Evolutionary conservation across 139 green algal species (phyloP).

Genomic region (Dunaliella sp.): DNA sequence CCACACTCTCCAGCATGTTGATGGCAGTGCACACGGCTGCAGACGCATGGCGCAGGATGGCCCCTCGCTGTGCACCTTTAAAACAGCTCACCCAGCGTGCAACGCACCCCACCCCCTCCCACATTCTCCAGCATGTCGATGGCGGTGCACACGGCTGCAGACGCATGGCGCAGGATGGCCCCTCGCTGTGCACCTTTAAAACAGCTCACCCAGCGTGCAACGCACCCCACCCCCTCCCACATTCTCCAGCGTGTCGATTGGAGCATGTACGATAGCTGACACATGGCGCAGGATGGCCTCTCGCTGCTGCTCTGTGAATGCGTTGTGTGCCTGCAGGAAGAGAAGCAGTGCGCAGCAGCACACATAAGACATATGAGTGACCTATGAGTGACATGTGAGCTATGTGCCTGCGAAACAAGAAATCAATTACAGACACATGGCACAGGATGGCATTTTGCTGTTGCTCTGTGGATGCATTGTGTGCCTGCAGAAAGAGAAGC

Average conservation of each 20-base stretch:
- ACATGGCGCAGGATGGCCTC: conserved; percentile 64
- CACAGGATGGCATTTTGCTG: no score
- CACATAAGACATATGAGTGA: not conserved
- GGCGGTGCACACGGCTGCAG: conserved; percentile 74
- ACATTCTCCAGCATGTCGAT: conserved; percentile 93
- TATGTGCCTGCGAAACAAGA: no score
- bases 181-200: no score
- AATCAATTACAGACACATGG: not conserved
- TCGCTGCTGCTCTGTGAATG: conserved; percentile 82
- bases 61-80: no score
- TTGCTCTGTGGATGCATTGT: no score
- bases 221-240: conserved; percentile 90
- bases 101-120: conserved; percentile 89
- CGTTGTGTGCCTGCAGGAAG: conserved; percentile 73
- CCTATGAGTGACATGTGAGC: no score
- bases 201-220: conserved; percentile 90
- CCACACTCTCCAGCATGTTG: conserved; percentile 89
- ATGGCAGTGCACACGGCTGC: conserved; percentile 82
- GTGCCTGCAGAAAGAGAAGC: no score
- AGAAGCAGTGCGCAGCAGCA: not conserved
- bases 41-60: conserved; percentile 69
- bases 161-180: conserved; percentile 67
- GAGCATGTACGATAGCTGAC: conserved; percentile 76
- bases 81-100: conserved; percentile 91
- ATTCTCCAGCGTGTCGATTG: conserved; percentile 89